phyloP scores from a whole-genome alignment of 2,329 filamentous ascomycete species.

The Pseudogymnoascus sp. region DNA sequence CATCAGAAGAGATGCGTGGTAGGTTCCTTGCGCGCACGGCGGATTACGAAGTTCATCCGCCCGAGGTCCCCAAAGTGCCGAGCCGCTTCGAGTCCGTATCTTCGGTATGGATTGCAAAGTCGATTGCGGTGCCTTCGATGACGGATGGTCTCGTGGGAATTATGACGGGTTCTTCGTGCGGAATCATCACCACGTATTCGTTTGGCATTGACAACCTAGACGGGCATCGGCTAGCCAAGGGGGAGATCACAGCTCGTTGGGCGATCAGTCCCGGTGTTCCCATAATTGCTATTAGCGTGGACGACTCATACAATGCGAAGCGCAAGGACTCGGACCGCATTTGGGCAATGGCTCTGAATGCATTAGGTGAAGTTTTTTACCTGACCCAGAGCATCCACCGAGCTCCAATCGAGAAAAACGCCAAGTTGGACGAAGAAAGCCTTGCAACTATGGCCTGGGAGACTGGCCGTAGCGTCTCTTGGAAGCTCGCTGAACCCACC shows the following conservation, averaged over 20 bases:
- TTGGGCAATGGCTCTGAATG: constrained; percentile 92
- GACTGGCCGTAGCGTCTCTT: constrained; percentile 67
- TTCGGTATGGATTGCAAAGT: constrained; percentile 86
- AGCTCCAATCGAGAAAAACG: constrained; percentile 39
- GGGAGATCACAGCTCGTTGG: constrained; percentile 82
- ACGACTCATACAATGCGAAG: constrained; percentile 69
- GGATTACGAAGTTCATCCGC: constrained; percentile 50
- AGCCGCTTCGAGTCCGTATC: constrained; percentile 63
- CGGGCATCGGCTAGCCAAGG: constrained; percentile 58
- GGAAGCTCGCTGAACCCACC: constrained; percentile 73
- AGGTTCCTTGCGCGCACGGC: constrained; percentile 60
- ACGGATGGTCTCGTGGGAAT: constrained; percentile 76
- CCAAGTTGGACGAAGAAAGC: constrained; percentile 40
- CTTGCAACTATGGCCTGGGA: constrained; percentile 65
- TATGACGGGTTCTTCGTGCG: constrained; percentile 72
- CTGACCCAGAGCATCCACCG: constrained; percentile 60
- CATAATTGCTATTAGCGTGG: constrained; percentile 73
- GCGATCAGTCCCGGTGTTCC: constrained; percentile 86
- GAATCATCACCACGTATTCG: constrained; percentile 74
- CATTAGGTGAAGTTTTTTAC: constrained; percentile 85
- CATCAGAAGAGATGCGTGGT: constrained; percentile 64
- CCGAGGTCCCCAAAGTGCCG: constrained; percentile 70
- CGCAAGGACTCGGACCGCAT: constrained; percentile 62
- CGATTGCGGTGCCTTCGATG: constrained; percentile 56
- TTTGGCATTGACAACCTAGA: constrained; percentile 47